Evolutionary conservation across 345 rosid genomes (phyloP), one percentile per base, ranked within the genome.

Genomic region (Acer campestre): DNA sequence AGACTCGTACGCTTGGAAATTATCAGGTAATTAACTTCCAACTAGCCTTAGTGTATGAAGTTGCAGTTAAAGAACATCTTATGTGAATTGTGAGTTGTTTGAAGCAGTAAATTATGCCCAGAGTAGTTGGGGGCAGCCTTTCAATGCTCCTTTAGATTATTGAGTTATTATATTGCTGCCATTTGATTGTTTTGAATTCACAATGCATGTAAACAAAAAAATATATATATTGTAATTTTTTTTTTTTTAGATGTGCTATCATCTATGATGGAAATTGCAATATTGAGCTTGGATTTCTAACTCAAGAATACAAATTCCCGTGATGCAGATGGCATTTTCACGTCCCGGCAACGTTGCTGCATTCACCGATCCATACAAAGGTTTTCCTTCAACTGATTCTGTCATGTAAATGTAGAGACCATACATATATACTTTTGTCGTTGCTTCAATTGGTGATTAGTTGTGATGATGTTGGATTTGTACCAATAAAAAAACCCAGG

Each of bases 271-370:
- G 17, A 48, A 48, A 48, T 48, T 17, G 61, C 11, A 9, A 61
- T 58, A 10, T 58, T 48, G 16, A 48, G 14, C 14, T 48, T 16
- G 61, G 10, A 56, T 17, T 12, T 16, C 20, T 16, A 56, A 56
- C 22, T 56, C 8, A 56, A 40, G 44, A 40, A 40, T 7, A 56
- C 67, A 27, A 31, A 29, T 17, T 16, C 5, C 22, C 49, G 8
- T 18, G 20, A 20, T 81, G 73, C 71, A 90, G 97, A 78, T 93
- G 67, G 95, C 91, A 71, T 89, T 90, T 70, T 94, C 93, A 1
- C 91, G 93, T 4, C 98, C 98, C 10, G 94, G 93, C 66, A 94
- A 93, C 59, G 70, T 70, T 6, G 74, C 82, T 18, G 88, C 92
- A 20, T 82, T 94, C 4, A 75, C 84, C 13, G 66, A 89, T 80